Percentiles rank a stretch among this genome's conserved stretches.
Conservation (phyloP, 2,329 filamentous ascomycete genomes). For the Botrytis fabae region DNA sequence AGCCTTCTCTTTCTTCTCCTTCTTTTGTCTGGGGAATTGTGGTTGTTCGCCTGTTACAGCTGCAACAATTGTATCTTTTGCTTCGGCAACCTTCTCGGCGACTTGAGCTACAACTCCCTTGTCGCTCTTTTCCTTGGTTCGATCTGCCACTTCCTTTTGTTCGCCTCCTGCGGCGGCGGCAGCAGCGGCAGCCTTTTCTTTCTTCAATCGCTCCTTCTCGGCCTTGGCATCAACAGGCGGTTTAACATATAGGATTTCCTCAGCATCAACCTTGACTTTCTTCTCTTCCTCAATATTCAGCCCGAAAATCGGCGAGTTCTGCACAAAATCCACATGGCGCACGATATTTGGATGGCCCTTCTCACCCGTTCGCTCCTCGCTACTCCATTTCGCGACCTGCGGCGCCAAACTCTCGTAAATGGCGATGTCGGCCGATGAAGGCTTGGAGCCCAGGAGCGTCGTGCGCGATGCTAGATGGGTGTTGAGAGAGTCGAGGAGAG, state of each 20-base stretch:
- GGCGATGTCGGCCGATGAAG: conserved; percentile 81
- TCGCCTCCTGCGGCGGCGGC: conserved; percentile 54
- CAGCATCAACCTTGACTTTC: conserved; percentile 76
- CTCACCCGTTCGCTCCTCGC: conserved; percentile 87
- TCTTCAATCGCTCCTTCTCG: conserved; percentile 95
- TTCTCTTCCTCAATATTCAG: conserved; percentile 68
- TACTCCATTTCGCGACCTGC: conserved; percentile 73
- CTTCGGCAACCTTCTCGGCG: conserved; percentile 49
- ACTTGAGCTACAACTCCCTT: conserved; percentile 55
- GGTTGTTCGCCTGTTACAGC: conserved; percentile 38
- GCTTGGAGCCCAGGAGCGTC: conserved; percentile 85
- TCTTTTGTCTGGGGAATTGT: conserved; percentile 59
- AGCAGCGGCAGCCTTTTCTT: conserved; percentile 78
- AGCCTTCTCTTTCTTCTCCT: conserved; percentile 89
- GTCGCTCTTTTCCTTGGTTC: conserved; percentile 58
- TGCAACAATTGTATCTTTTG: conserved; percentile 41
- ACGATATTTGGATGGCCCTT: conserved; percentile 89
- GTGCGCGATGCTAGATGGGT: conserved; percentile 83
- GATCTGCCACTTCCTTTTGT: conserved; percentile 55
- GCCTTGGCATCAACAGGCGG: conserved; percentile 88
- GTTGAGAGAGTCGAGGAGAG: conserved; percentile 79
- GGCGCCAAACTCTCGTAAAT: conserved; percentile 79
- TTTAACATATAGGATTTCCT: conserved; percentile 83
- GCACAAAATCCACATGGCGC: conserved; percentile 89
- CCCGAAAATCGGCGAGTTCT: conserved; percentile 77